A percentile compares a stretch with the other conserved stretches of the same genome.
phyloP scores from a whole-genome alignment of 164 flowering plant species.

The Nelumbo lutea region DNA sequence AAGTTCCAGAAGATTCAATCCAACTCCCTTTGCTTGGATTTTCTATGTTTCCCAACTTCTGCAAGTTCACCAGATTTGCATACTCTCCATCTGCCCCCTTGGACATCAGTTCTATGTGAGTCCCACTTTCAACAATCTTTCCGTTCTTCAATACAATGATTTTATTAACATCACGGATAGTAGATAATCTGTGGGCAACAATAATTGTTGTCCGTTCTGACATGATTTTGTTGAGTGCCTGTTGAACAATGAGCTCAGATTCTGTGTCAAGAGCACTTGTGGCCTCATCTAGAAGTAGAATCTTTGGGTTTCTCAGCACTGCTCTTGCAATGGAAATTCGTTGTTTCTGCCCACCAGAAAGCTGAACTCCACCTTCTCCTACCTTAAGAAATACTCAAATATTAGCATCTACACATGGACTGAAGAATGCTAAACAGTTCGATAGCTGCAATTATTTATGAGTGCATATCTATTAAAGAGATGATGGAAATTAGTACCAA shows the following conservation, averaged over 20 bases:
- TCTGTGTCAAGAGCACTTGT: constrained; percentile 70
- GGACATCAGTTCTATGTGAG: constrained; percentile 45
- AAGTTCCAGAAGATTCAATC: constrained; percentile 11
- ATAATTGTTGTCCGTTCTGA: constrained; percentile 49
- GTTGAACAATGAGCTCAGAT: constrained; percentile 55
- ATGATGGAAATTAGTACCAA: neutral
- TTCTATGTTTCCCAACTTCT: constrained; percentile 24
- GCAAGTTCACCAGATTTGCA: constrained; percentile 52
- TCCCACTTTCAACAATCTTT: constrained; percentile 58
- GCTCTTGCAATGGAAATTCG: constrained; percentile 74
- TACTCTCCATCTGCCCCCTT: constrained; percentile 47
- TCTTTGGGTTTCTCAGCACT: constrained; percentile 53
- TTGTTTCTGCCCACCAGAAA: constrained; percentile 68
- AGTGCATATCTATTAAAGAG: neutral
- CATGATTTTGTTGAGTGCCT: constrained; percentile 46
- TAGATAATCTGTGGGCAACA: constrained; percentile 60
- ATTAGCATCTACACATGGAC: neutral
- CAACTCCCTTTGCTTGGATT: constrained; percentile 11
- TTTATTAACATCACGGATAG: constrained; percentile 42
- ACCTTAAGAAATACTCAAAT: constrained; percentile 34
- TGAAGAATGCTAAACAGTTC: neutral
- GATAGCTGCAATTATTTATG: too few relatives aligned
- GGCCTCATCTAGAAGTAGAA: constrained; percentile 66
- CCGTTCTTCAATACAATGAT: constrained; percentile 58
- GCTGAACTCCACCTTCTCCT: constrained; percentile 68